phyloP scores from a whole-genome alignment of 106 monocot species.

The Dendrobium chrysotoxum region DNA sequence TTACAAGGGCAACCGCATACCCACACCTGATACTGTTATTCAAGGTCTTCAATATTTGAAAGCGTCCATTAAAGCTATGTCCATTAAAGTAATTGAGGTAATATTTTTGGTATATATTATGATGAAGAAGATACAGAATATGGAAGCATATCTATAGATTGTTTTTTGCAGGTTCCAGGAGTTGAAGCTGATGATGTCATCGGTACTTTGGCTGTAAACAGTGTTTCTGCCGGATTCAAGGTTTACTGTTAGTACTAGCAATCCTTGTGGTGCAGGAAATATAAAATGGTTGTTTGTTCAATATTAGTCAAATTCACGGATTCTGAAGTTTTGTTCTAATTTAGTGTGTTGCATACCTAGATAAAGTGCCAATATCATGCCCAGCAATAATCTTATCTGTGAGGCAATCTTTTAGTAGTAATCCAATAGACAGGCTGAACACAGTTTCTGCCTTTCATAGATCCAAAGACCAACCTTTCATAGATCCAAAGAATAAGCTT shows the following conservation, averaged over 20 bases:
- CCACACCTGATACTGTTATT: conserved; percentile 97
- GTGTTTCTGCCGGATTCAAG: conserved; percentile 85
- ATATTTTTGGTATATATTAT: background rate
- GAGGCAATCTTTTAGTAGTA: background rate
- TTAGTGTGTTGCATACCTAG: background rate
- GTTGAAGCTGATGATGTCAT: conserved; percentile 99
- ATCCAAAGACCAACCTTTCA: background rate
- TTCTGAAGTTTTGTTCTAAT: background rate
- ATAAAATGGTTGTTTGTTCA: background rate
- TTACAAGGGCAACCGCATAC: conserved; percentile 79
- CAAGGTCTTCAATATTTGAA: conserved; percentile 94
- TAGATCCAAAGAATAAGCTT: background rate
- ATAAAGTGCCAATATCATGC: background rate
- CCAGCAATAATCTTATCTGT: background rate
- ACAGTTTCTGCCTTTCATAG: background rate
- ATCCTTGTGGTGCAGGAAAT: background rate
- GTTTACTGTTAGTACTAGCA: conserved; percentile 18
- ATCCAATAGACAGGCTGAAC: background rate
- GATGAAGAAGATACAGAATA: background rate
- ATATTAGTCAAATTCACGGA: background rate
- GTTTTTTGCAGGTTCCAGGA: conserved; percentile 82
- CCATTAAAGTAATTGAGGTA: conserved; percentile 99
- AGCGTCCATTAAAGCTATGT: conserved; percentile 96
- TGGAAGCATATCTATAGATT: conserved; percentile 1
- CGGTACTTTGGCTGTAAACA: conserved; percentile 89